Conservation (phyloP, 495 filamentous ascomycete genomes). For the Delitschia confertaspora region DNA sequence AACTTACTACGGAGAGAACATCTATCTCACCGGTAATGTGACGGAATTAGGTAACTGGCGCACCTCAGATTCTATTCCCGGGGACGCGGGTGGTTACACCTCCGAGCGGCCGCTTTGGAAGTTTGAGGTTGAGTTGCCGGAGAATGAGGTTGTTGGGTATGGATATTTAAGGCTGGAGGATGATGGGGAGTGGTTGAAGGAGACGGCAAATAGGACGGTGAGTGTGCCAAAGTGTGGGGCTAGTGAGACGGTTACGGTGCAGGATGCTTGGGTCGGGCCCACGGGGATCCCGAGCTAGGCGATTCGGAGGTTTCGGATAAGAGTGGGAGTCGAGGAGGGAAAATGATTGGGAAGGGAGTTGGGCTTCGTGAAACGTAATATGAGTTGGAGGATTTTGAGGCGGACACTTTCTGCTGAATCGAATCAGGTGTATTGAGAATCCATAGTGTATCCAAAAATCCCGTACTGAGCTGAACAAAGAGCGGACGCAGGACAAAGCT, state of each 20-base stretch:
- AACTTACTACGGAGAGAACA: slow-evolving; percentile 50
- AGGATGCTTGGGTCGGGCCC: slow-evolving; percentile 10
- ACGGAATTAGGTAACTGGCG: slow-evolving; percentile 48
- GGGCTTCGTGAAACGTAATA: too few species aligned
- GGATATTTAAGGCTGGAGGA: slow-evolving; percentile 54
- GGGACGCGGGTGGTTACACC: slow-evolving; percentile 48
- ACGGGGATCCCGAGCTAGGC: background rate
- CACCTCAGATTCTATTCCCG: slow-evolving; percentile 30
- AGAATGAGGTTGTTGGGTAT: slow-evolving; percentile 49
- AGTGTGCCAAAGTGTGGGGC: slow-evolving; percentile 4
- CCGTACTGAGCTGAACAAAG: too few species aligned
- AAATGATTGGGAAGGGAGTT: too few species aligned
- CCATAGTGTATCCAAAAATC: too few species aligned
- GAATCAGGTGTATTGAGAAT: too few species aligned
- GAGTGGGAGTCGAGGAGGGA: too few species aligned
- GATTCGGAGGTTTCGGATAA: too few species aligned
- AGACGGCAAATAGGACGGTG: slow-evolving; percentile 21
- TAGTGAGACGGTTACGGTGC: background rate
- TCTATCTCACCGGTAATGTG: slow-evolving; percentile 51
- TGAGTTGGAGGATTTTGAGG: too few species aligned
- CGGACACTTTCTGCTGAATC: too few species aligned
- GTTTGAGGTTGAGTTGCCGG: slow-evolving; percentile 42
- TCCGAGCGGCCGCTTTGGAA: slow-evolving; percentile 48
- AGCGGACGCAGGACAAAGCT: too few species aligned
- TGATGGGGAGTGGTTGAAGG: slow-evolving; percentile 36